phyloP scores from a whole-genome alignment of 2,329 filamentous ascomycete species.

The Neonectria neomacrospora region DNA sequence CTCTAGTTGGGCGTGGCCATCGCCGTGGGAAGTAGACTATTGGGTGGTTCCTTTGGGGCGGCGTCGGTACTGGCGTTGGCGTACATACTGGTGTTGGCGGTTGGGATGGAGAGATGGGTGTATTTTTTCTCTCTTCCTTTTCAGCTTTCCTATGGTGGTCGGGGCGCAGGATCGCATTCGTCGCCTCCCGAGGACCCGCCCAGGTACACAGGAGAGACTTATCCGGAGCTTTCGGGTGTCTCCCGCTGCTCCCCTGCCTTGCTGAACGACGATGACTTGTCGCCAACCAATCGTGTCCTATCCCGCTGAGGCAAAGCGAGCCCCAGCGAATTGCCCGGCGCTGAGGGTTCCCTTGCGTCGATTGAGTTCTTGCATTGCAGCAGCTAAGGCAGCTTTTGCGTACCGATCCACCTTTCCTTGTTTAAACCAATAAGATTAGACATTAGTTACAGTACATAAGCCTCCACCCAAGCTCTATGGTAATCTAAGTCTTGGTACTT shows the following conservation, averaged over 20 bases:
- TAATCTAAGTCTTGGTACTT: too few relatives aligned
- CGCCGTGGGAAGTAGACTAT: neutral
- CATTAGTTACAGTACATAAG: too few relatives aligned
- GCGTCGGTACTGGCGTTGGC: constrained; percentile 2
- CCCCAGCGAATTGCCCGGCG: neutral
- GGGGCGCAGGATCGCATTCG: constrained; percentile 15
- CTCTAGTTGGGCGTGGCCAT: constrained; percentile 13
- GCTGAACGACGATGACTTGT: neutral
- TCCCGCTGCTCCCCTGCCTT: constrained; percentile 17
- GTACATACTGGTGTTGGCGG: constrained; percentile 2
- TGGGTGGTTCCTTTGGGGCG: constrained; percentile 6
- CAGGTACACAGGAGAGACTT: constrained; percentile 13
- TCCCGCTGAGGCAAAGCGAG: neutral
- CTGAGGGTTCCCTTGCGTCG: neutral
- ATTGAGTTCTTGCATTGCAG: constrained; percentile 1
- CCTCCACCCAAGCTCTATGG: too few relatives aligned
- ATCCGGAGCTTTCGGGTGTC: constrained; percentile 17
- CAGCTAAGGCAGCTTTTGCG: too few relatives aligned
- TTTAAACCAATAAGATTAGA: too few relatives aligned
- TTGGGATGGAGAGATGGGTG: constrained; percentile 3
- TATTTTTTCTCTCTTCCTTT: neutral
- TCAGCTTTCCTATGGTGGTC: constrained; percentile 16
- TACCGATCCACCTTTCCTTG: too few relatives aligned
- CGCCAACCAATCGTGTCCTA: neutral
- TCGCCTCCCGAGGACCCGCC: constrained; percentile 15